Percentiles rank a stretch among this genome's conserved stretches.
phyloP scores from a whole-genome alignment of 2,329 filamentous ascomycete species.

The Fonsecaea monophora region DNA sequence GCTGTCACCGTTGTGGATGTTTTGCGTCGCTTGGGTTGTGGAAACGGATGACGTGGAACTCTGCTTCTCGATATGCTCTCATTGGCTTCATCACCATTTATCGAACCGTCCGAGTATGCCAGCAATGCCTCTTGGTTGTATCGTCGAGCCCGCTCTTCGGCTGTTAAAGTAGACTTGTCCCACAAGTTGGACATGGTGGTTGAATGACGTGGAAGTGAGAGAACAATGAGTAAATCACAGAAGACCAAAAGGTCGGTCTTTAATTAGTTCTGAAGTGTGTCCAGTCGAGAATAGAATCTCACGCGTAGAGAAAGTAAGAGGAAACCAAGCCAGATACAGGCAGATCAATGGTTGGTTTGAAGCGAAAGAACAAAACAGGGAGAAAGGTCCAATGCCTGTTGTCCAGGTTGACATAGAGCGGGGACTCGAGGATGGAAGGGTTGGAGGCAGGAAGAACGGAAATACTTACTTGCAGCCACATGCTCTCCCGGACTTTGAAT shows the following conservation, averaged over 20 bases:
- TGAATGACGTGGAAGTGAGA: neutral
- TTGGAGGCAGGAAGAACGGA: neutral
- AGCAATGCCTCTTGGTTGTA: conserved; percentile 1
- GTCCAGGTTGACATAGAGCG: neutral
- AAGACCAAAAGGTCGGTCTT: neutral
- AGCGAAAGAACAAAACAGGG: neutral
- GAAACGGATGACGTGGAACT: neutral
- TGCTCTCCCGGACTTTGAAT: neutral
- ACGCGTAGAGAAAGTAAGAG: neutral
- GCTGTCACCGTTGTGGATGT: neutral
- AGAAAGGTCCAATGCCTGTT: neutral
- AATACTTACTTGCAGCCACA: neutral
- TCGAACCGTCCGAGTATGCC: neutral
- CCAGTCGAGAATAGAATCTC: neutral
- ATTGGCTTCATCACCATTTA: neutral
- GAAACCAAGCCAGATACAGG: neutral
- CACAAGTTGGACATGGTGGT: neutral
- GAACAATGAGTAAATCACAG: neutral
- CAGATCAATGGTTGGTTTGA: neutral
- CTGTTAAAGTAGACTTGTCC: neutral
- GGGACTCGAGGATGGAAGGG: neutral
- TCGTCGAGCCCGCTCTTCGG: neutral
- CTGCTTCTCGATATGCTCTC: neutral
- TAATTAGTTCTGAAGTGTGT: neutral
- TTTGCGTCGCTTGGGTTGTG: neutral